Evolutionary conservation across 2,329 filamentous ascomycete species (phyloP), one percentile per base, ranked within the genome.

Genomic region (Xylaria sp.): DNA sequence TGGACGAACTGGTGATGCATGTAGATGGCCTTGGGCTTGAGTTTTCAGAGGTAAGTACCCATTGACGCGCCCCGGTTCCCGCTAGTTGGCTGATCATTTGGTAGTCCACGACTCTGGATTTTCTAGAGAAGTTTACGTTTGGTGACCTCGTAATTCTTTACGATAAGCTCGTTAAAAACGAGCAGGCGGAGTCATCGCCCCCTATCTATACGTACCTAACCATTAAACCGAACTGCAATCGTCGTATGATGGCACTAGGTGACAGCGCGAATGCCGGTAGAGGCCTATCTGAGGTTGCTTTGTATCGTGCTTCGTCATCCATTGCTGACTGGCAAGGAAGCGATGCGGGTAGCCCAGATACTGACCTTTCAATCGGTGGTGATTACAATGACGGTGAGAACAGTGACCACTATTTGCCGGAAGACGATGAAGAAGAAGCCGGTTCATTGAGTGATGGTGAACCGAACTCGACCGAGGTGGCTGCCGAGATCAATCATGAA

Each of bases 21-120:
- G 65, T 73, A 48, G 71, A 73, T 58, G 70, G 70, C 11, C 63
- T 73, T 52, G 71, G 70, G 18, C 60, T 73, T 13, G 70, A 72
- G 54, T 71, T 73, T 59, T 68, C 69, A 54, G 70, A 73, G 68
- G 71, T 73, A 66, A 66, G 67, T 16, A 11, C 50, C 13, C 11
- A 48, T 3, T n/a, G 19, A 11, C 37, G 7, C n/a, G 30, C 23
- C 19, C 13, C 10, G 9, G 39, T n/a, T 47, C 48, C 16, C 46
- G 52, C n/a, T 13, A 35, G 49, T 30, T 51, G 49, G 51, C 69
- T 72, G 61, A 72, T 60, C 34, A 7, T 54, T 11, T 52, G 49
- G 42, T 57, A 73, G 71, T 72, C 70, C 34, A 70, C 70, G 8
- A 55, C 67, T 19, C 58, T 46, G 48, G 68, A 69, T 54, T 70